Conservation (phyloP, 2,329 filamentous ascomycete genomes). For the Didymella lethalis region DNA sequence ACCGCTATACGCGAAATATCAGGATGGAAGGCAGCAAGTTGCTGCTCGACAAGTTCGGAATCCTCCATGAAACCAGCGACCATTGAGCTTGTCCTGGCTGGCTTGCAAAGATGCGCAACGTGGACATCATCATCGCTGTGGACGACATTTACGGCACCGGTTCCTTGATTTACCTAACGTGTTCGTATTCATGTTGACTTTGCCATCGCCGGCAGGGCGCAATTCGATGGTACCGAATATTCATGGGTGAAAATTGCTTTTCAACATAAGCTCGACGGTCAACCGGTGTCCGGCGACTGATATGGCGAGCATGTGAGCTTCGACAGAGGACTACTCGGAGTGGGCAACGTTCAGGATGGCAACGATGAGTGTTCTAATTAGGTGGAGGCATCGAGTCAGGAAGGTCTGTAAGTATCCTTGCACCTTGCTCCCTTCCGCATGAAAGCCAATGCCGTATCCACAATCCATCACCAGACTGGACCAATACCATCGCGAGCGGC, state of each 20-base stretch:
- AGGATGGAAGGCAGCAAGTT: not conserved
- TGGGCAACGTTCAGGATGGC: conserved; percentile 60
- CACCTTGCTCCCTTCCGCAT: conserved; percentile 37
- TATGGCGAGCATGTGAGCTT: conserved; percentile 69
- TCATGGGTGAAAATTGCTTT: conserved; percentile 70
- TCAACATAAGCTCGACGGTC: conserved; percentile 67
- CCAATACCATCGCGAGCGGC: conserved; percentile 51
- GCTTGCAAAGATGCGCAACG: conserved; percentile 65
- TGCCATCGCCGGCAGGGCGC: conserved; percentile 56
- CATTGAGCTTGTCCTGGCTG: conserved; percentile 9
- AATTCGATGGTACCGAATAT: conserved; percentile 65
- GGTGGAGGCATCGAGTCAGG: conserved; percentile 6
- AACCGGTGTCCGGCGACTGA: conserved; percentile 67
- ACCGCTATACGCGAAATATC: too few species aligned
- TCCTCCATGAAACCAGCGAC: too few species aligned
- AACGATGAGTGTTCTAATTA: conserved; percentile 61
- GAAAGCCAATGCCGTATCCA: conserved; percentile 11
- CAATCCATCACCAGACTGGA: conserved; percentile 19
- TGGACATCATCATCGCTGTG: conserved; percentile 63
- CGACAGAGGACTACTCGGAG: conserved; percentile 60
- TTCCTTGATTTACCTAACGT: conserved; percentile 67
- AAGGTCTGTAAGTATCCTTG: conserved; percentile 61
- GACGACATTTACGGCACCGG: conserved; percentile 55
- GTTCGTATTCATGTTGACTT: conserved; percentile 66
- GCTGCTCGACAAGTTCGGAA: not conserved